Base-by-base conservation (phyloP, 345 rosid genomes). In the Lagerstroemia speciosa region DNA sequence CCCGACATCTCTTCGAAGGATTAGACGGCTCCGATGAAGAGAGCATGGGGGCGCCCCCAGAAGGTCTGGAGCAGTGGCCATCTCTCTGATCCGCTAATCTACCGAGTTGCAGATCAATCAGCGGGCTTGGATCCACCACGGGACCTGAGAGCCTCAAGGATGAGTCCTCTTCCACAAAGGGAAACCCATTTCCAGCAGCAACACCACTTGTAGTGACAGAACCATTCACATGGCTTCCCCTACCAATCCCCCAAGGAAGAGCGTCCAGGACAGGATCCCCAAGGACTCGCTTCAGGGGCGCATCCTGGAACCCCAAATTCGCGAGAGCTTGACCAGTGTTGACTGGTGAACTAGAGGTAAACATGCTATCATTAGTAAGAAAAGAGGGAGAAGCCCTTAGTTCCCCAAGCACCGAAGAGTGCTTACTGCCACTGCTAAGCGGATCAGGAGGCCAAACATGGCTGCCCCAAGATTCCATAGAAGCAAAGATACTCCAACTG, bases 391-490 rank as follows among this genome's bases (percentile, higher is more conserved):
- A 27, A 58, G 15, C 68, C 74, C 75, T 71, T 40, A 72, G 69
- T 48, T 78, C 87, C 82, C 81, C 77, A 58, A 67, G 75, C 73
- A 76, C 38, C 38, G 69, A 68, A 22, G 34, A 69, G 67, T 40
- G 74, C 71, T 70, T 78, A 12, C 34, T 58, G 64, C 76, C 74
- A 62, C 82, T 80, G n/a, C 71, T 37, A 66, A 74, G 66, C 26
- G 80, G 43, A 75, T 72, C 79, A 67, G 78, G 68, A 58, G 77
- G 68, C 45, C 81, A 70, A 64, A 73, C 66, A 63, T 64, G 78
- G 81, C 67, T 73, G 71, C 79, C 78, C 86, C 86, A 80, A 73
- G 84, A 75, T 73, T 80, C 86, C 86, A 83, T 86, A 20, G 34
- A 50, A 50, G 68, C 33, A 66, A 66, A 50, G 68, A 50, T 8